Evolutionary conservation across 1,284 basidiomycete genomes (phyloP).

Genomic region (Salmacisia buchloeana): DNA sequence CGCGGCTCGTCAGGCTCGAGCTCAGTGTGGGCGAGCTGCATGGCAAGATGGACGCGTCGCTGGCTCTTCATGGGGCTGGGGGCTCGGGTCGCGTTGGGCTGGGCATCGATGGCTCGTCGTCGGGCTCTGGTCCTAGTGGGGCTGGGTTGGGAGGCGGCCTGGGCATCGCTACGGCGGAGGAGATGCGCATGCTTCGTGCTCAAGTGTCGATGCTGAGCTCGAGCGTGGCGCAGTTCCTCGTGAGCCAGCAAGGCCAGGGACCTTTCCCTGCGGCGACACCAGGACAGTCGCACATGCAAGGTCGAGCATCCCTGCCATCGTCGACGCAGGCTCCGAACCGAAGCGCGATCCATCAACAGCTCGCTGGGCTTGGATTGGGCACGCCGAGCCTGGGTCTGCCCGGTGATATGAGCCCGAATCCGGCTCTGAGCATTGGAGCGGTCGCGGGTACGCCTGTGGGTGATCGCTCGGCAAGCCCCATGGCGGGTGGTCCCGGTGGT

Average conservation of each 20-base stretch:
- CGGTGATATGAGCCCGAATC: constrained; percentile 4
- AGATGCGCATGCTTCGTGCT: constrained; percentile 30
- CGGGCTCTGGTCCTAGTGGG: background rate
- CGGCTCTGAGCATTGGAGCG: background rate
- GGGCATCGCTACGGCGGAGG: constrained; percentile 18
- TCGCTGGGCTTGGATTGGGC: background rate
- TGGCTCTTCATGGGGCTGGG: constrained; percentile 70
- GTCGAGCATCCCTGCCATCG: background rate
- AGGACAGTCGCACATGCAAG: background rate
- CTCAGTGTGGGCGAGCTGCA: constrained; percentile 66
- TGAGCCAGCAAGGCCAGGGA: too few relatives aligned
- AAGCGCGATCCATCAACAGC: background rate
- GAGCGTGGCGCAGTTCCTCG: constrained; percentile 36
- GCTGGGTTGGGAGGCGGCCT: background rate
- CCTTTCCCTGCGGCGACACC: background rate
- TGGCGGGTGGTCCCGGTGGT: background rate
- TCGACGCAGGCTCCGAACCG: background rate
- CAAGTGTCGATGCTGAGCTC: constrained; percentile 31
- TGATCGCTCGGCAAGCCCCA: background rate
- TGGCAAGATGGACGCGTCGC: constrained; percentile 67
- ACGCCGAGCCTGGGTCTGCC: background rate
- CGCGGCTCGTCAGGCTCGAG: constrained; percentile 68
- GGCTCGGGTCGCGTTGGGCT: constrained; percentile 22
- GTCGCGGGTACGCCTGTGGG: background rate
- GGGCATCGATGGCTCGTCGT: constrained; percentile 13